These are phyloP conservation scores for Solanum ossicruentum DNA, from an alignment of 257 asterid species.

Conservation along the genomic window DNA sequence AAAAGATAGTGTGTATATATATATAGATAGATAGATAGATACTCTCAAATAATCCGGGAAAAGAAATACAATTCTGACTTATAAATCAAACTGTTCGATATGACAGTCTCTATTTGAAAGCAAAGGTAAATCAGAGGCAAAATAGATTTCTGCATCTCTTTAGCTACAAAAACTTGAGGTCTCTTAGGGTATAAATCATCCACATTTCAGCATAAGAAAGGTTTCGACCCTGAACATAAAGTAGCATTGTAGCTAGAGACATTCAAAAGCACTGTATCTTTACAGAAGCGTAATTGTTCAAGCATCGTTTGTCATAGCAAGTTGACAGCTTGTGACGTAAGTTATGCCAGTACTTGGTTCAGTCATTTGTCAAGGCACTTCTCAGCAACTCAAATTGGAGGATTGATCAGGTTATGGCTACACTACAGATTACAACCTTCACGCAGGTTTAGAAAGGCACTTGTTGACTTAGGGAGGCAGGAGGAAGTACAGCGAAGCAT, in stretches of 20 bases:
- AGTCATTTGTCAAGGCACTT: not conserved
- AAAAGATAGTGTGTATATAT: no score
- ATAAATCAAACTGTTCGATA: not conserved
- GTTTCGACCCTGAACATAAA: not conserved
- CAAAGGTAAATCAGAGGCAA: not conserved
- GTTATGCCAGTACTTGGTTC: not conserved
- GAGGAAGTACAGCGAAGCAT: not conserved
- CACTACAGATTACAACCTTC: not conserved
- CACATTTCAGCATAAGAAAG: not conserved
- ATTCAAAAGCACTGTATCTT: not conserved
- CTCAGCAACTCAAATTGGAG: not conserved
- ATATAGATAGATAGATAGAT: no score
- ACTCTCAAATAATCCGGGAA: not conserved
- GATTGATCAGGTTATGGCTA: not conserved
- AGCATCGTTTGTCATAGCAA: not conserved
- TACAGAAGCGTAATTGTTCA: not conserved
- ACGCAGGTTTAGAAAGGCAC: not conserved
- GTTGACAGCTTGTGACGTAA: not conserved
- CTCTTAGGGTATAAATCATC: not conserved
- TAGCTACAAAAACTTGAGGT: not conserved
- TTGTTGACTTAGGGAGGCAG: not conserved
- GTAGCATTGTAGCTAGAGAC: not conserved
- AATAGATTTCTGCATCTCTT: not conserved
- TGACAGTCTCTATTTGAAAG: not conserved
- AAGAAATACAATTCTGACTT: not conserved